Percentiles rank a stretch among this genome's conserved stretches.
Evolutionary conservation across 805 yeast genomes (phyloP).

Genomic region (Cephaloascus fragrans): DNA sequence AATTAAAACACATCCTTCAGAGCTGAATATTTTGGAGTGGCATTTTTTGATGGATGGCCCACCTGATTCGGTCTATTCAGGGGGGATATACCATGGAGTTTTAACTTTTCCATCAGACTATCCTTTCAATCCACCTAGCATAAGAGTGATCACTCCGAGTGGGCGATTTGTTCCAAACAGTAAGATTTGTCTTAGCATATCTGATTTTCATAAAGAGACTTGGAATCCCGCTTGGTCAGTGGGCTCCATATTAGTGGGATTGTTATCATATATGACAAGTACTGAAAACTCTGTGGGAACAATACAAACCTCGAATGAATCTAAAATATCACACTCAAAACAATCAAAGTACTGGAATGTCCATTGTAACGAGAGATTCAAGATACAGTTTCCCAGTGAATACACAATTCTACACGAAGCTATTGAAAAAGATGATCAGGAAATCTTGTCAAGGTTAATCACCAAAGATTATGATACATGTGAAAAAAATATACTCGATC

Average conservation of each 20-base stretch:
- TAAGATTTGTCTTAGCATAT: conserved; percentile 5
- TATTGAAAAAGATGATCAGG: background rate
- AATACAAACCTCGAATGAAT: background rate
- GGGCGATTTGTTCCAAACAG: conserved; percentile 3
- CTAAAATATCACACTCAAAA: background rate
- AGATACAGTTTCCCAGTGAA: background rate
- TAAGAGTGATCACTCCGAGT: conserved; percentile 66
- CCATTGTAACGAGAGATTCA: background rate
- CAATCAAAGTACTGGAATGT: background rate
- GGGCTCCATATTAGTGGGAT: background rate
- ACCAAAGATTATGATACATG: background rate
- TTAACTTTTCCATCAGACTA: conserved; percentile 74
- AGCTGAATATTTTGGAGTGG: conserved; percentile 4
- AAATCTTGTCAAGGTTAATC: background rate
- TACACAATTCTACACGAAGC: background rate
- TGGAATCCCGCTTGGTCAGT: conserved; percentile 7
- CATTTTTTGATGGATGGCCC: conserved; percentile 5
- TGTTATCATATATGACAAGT: background rate
- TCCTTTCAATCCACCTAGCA: conserved; percentile 89
- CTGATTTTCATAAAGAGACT: conserved; percentile 5
- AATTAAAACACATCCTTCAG: conserved; percentile 1
- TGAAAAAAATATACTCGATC: background rate
- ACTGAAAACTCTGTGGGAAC: background rate
- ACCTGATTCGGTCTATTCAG: conserved; percentile 2
- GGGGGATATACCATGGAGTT: conserved; percentile 44